Percentiles rank a stretch among this genome's conserved stretches.
These are phyloP conservation scores for Amylocystis lapponica DNA, from an alignment of 768 basidiomycete species.

Conservation along the genomic window DNA sequence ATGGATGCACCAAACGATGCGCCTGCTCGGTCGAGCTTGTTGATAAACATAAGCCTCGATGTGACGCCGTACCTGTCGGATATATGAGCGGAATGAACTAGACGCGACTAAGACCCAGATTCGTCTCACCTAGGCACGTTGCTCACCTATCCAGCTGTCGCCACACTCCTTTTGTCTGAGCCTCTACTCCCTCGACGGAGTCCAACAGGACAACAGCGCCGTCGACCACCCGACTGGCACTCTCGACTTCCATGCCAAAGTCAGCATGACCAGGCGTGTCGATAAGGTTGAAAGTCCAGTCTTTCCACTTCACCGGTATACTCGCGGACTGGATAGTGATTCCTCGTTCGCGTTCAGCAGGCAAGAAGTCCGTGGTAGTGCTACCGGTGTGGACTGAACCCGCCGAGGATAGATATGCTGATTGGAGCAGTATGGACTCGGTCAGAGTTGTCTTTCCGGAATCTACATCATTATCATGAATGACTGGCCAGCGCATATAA, in stretches of 20 bases:
- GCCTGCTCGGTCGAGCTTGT: slow-evolving; percentile 85
- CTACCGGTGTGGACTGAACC: slow-evolving; percentile 89
- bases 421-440: slow-evolving; percentile 77
- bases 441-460: slow-evolving; percentile 89
- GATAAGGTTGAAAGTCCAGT: slow-evolving; percentile 82
- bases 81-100: slow-evolving; percentile 1
- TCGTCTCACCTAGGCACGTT: slow-evolving; percentile 30
- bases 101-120: neutral
- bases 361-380: slow-evolving; percentile 86
- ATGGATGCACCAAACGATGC: slow-evolving; percentile 72
- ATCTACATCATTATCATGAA: slow-evolving; percentile 39
- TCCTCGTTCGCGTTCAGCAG: slow-evolving; percentile 83
- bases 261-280: slow-evolving; percentile 93
- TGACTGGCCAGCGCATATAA: slow-evolving; percentile 1
- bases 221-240: slow-evolving; percentile 85
- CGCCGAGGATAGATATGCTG: slow-evolving; percentile 62
- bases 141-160: slow-evolving; percentile 75
- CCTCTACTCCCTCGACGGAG: slow-evolving; percentile 88
- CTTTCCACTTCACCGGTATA: slow-evolving; percentile 81
- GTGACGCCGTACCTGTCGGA: slow-evolving; percentile 68
- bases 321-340: slow-evolving; percentile 93
- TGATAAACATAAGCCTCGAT: slow-evolving; percentile 75
- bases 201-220: slow-evolving; percentile 87
- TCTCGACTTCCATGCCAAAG: slow-evolving; percentile 96
- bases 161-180: slow-evolving; percentile 90